phyloP scores from a whole-genome alignment of 495 filamentous ascomycete genomes.

The Aspergillus campestris region DNA sequence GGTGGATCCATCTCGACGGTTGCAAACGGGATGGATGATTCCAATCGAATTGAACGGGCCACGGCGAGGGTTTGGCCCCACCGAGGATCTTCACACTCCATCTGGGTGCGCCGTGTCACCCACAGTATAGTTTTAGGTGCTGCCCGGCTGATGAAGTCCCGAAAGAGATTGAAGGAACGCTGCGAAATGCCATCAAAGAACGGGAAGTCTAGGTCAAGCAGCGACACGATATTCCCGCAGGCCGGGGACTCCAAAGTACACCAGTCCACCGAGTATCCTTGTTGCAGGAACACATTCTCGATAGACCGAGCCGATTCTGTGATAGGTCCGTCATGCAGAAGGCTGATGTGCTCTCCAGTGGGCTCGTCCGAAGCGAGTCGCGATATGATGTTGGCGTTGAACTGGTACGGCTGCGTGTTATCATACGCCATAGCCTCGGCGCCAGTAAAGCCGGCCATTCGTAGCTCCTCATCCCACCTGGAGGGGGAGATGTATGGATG shows the following conservation, averaged over 20 bases:
- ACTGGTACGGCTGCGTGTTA: conserved; percentile 19
- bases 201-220: too few species aligned
- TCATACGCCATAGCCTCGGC: conserved; percentile 23
- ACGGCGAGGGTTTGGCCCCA: conserved; percentile 28
- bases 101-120: conserved; percentile 28
- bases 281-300: too few species aligned
- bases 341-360: too few species aligned
- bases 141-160: conserved; percentile 2
- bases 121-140: conserved; percentile 20
- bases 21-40: conserved; percentile 30
- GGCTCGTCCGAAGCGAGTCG: neutral
- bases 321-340: too few species aligned
- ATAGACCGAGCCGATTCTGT: too few species aligned
- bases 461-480: conserved; percentile 20
- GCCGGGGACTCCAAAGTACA: too few species aligned
- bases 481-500: conserved; percentile 19
- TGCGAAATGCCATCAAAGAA: conserved; percentile 23
- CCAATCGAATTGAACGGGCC: conserved; percentile 33
- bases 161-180: conserved; percentile 13
- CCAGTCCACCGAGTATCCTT: too few species aligned
- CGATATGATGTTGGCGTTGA: conserved; percentile 24
- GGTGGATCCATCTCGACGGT: conserved; percentile 33
- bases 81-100: conserved; percentile 27
- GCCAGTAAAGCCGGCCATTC: conserved; percentile 21
- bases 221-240: too few species aligned